Percentiles rank a stretch among this genome's conserved stretches.
Conservation (phyloP, 1,139 yeast species). For the Spathaspora sp. region DNA sequence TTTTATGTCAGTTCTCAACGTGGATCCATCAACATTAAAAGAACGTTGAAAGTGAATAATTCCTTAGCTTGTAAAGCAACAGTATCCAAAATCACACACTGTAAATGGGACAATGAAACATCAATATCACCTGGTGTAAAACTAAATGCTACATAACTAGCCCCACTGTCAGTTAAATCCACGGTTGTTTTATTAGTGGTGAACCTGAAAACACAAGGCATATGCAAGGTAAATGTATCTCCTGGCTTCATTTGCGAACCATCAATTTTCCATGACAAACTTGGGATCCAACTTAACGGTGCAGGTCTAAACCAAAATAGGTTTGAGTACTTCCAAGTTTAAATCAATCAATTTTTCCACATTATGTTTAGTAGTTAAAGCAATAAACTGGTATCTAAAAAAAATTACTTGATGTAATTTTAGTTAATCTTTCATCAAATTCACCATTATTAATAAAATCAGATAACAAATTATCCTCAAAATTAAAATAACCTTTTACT, state of each 20-base stretch:
- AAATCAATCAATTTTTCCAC: not conserved
- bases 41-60: too few species aligned
- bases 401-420: not conserved
- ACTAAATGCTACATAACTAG: conserved; percentile 26
- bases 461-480: not conserved
- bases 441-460: not conserved
- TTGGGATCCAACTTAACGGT: conserved; percentile 21
- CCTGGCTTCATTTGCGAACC: conserved; percentile 20
- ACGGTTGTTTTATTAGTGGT: conserved; percentile 16
- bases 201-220: conserved; percentile 28
- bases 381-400: too few species aligned
- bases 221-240: conserved; percentile 25
- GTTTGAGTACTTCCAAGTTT: not conserved
- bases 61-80: too few species aligned
- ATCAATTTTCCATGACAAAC: conserved; percentile 23
- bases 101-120: conserved; percentile 21
- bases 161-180: conserved; percentile 23
- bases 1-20: too few species aligned
- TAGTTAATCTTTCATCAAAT: not conserved
- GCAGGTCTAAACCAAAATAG: not conserved
- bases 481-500: too few species aligned
- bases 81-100: conserved; percentile 27
- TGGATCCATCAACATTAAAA: too few species aligned
- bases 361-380: not conserved
- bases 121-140: conserved; percentile 21